These are phyloP conservation scores for Dactylellina drechsleri DNA, from an alignment of 2,329 filamentous ascomycete species.

Conservation along the genomic window DNA sequence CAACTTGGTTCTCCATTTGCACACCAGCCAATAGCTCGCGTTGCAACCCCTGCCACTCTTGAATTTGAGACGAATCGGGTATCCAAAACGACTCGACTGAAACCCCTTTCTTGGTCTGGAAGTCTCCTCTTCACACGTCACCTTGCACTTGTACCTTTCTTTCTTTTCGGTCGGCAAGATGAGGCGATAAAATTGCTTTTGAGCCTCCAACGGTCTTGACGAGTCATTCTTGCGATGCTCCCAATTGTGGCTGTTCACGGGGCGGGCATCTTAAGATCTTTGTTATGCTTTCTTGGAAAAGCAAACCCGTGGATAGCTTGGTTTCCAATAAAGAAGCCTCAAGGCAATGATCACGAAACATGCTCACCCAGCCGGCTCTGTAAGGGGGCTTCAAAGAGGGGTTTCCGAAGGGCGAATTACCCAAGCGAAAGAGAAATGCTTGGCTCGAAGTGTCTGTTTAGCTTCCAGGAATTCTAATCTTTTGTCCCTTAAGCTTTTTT, in stretches of 20 bases:
- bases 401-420: slow-evolving; percentile 26
- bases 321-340: slow-evolving; percentile 31
- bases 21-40: slow-evolving; percentile 45
- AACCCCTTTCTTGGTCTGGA: too few species aligned
- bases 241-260: slow-evolving; percentile 14
- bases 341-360: slow-evolving; percentile 42
- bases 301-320: slow-evolving; percentile 25
- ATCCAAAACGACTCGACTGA: slow-evolving; percentile 38
- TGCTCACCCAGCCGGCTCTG: not conserved
- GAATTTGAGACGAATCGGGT: slow-evolving; percentile 51
- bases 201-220: not conserved
- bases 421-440: not conserved
- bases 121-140: slow-evolving; percentile 34
- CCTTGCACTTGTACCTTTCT: not conserved
- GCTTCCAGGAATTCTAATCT: not conserved
- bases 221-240: slow-evolving; percentile 16
- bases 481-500: not conserved
- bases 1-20: slow-evolving; percentile 6
- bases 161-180: slow-evolving; percentile 25
- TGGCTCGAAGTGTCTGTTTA: not conserved
- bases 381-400: slow-evolving; percentile 1
- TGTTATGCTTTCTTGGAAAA: not conserved
- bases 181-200: slow-evolving; percentile 23
- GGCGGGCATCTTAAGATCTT: slow-evolving; percentile 7
- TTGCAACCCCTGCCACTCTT: slow-evolving; percentile 25